Evolutionary conservation across 1,139 yeast species (phyloP).

Genomic region (Fermentozyma sake): DNA sequence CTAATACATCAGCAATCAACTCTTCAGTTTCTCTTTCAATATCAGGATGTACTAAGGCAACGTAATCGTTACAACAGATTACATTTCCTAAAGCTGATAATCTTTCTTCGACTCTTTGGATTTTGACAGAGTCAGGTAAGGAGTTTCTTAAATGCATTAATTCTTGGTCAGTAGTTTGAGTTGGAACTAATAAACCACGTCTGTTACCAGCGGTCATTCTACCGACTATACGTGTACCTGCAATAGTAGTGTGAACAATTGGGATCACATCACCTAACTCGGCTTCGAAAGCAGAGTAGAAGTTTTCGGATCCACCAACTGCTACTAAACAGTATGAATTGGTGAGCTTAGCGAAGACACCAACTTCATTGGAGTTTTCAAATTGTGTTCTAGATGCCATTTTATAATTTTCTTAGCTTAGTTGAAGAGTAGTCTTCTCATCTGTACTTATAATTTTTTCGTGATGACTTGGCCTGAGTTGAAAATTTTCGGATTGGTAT

Average conservation of each 20-base stretch:
- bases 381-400: constrained; percentile 62
- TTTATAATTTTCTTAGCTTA: constrained; percentile 1
- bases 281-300: constrained; percentile 95
- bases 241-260: constrained; percentile 93
- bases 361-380: constrained; percentile 97
- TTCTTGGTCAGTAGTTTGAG: constrained; percentile 99
- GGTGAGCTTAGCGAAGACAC: constrained; percentile 94
- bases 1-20: constrained; percentile 95
- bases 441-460: too few species aligned
- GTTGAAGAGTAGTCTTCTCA: too few species aligned
- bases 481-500: too few species aligned
- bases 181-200: constrained; percentile 94
- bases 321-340: constrained; percentile 96
- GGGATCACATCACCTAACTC: constrained; percentile 96
- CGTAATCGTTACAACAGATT: constrained; percentile 97
- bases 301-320: constrained; percentile 97
- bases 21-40: constrained; percentile 99
- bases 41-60: constrained; percentile 98
- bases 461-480: too few species aligned
- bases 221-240: constrained; percentile 97
- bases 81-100: constrained; percentile 96
- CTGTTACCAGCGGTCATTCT: constrained; percentile 99
- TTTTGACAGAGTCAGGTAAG: constrained; percentile 92
- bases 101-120: constrained; percentile 97
- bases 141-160: constrained; percentile 96